Conservation (phyloP, 208 protist species). For the Herpetomonas samuelpessoai region DNA sequence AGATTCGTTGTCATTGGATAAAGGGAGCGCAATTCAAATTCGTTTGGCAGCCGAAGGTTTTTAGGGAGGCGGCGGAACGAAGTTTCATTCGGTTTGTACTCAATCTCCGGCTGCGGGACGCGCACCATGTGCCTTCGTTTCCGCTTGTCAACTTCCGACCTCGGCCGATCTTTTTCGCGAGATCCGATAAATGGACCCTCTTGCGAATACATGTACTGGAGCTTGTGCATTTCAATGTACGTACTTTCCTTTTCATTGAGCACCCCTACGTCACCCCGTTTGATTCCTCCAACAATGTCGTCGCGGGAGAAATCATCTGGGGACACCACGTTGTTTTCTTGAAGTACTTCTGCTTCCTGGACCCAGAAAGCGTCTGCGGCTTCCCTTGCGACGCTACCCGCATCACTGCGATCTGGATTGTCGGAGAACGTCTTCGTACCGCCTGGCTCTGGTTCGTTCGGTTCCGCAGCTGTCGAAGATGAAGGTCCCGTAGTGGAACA, state of each 20-base stretch:
- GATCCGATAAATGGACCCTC: constrained; percentile 81
- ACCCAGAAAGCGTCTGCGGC: too few species aligned
- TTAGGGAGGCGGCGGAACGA: constrained; percentile 79
- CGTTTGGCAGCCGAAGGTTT: constrained; percentile 67
- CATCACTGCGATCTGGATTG: too few species aligned
- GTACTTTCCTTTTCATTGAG: constrained; percentile 42
- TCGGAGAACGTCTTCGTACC: too few species aligned
- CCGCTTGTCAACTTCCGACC: constrained; percentile 37
- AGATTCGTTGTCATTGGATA: constrained; percentile 79
- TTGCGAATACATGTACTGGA: constrained; percentile 79
- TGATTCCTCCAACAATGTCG: constrained; percentile 19
- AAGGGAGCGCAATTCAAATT: constrained; percentile 76
- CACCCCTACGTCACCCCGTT: constrained; percentile 35
- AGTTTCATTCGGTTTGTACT: constrained; percentile 73
- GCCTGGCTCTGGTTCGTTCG: too few species aligned
- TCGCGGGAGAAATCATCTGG: neutral
- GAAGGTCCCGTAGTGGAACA: too few species aligned
- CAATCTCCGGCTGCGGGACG: constrained; percentile 65
- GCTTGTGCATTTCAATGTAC: constrained; percentile 55
- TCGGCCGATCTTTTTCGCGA: constrained; percentile 41
- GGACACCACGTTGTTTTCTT: constrained; percentile 22
- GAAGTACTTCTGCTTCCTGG: constrained; percentile 47
- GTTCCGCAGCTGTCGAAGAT: too few species aligned
- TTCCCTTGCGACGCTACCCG: too few species aligned
- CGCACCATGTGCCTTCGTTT: constrained; percentile 57